phyloP scores from a whole-genome alignment of 352 stramenopile species.

The Pythium graminicola region DNA sequence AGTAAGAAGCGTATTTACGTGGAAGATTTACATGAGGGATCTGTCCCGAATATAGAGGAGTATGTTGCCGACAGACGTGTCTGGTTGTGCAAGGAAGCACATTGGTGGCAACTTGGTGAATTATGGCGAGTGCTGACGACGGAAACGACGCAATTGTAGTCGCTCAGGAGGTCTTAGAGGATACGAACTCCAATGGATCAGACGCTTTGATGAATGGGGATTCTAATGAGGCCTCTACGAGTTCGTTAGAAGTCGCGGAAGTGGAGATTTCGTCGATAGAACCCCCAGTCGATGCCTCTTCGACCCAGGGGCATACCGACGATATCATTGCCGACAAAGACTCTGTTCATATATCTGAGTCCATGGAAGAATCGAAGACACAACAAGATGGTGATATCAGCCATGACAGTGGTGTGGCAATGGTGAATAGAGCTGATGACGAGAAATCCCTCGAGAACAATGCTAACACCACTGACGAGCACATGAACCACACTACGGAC shows the following conservation, averaged over 20 bases:
- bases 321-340: neutral
- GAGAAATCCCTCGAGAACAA: neutral
- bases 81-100: neutral
- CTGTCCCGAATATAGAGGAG: neutral
- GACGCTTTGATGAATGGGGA: neutral
- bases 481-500: neutral
- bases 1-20: slow-evolving; percentile 2
- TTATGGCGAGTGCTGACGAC: slow-evolving; percentile 6
- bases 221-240: neutral
- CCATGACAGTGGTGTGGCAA: neutral
- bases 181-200: neutral
- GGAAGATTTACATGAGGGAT: neutral
- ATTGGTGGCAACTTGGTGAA: slow-evolving; percentile 1
- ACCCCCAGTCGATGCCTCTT: neutral
- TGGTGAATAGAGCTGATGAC: neutral
- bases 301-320: neutral
- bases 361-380: neutral
- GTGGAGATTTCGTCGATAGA: slow-evolving; percentile 1
- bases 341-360: neutral
- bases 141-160: neutral
- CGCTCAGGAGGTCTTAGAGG: neutral
- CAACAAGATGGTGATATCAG: neutral
- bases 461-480: neutral
- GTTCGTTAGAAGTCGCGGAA: neutral
- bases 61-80: neutral